Evolutionary conservation across 148 eudicot species (phyloP), one percentile per base, ranked within the genome.

Genomic region (Linanthus parryae): DNA sequence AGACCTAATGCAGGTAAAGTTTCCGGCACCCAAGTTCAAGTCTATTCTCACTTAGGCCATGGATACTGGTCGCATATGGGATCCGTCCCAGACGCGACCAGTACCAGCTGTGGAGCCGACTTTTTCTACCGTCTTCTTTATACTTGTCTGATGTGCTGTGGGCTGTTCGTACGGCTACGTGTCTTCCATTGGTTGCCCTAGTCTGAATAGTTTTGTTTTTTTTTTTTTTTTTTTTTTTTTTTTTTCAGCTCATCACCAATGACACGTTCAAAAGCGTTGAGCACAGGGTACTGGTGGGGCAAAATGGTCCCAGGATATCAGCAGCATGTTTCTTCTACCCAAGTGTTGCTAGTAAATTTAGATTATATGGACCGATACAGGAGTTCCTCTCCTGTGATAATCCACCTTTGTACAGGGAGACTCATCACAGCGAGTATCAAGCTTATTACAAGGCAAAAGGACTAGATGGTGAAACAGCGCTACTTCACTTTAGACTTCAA

Each of bases 211-310:
- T 20, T 50, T 5, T 17, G 34, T 50, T 50, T 31, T 31, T 31
- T 31, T 31, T 31, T 31, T 29, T 8, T 22, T 27, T 4, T 2
- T 13, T 2, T 17, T 1, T 1, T 44, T 29, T 4, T 8, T 59
- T 24, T 17, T 10, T 67, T 68, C 65, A 88, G 96, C 74, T 80
- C 14, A 81, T 80, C 58, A 88, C 83, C 44, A 85, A 85, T 23
- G 94, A 74, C 64, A 80, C 73, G 78, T 80, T 85, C 69, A 82
- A 57, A 67, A 90, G 95, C n/a, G 97, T 80, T 44, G 95, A 85
- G 67, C 95, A 85, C 42, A 71, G 91, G 63, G 97, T 90, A 36
- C 61, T 71, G 49, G 75, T 77, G 6, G 41, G 66, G 25, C 48
- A 58, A 37, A 71, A 52, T 19, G 79, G 85, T 34, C 88, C 91